These are phyloP conservation scores for Penicillium ucsense DNA, from an alignment of 495 filamentous ascomycete species.

Conservation along the genomic window DNA sequence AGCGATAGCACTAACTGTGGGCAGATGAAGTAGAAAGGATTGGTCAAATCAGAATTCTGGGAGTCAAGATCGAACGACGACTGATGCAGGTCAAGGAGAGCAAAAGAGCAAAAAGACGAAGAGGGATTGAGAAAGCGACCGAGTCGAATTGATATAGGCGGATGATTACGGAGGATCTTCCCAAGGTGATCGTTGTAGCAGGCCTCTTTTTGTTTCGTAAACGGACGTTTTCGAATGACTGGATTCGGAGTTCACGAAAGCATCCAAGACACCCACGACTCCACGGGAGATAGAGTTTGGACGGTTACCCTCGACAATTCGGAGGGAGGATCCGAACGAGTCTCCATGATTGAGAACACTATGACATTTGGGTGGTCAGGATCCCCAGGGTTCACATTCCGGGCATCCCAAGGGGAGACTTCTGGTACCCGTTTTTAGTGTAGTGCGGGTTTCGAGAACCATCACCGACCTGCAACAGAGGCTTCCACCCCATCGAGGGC, in stretches of 20 bases:
- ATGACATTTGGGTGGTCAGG: neutral
- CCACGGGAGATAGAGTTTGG: neutral
- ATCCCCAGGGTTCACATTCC: conserved; percentile 11
- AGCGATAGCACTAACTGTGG: neutral
- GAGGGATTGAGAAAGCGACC: conserved; percentile 17
- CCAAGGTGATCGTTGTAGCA: neutral
- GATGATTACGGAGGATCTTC: neutral
- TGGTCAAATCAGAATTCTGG: neutral
- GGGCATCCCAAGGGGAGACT: conserved; percentile 2
- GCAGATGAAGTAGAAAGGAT: neutral
- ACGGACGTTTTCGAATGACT: conserved; percentile 17
- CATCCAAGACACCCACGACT: neutral
- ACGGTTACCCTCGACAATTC: neutral
- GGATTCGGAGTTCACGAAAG: conserved; percentile 19
- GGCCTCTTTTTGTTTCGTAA: neutral
- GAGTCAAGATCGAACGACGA: neutral
- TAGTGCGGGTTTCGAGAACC: neutral
- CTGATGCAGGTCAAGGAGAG: conserved; percentile 5
- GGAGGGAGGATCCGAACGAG: neutral
- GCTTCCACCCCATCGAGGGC: conserved; percentile 1
- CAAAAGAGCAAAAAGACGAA: conserved; percentile 6
- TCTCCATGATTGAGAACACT: neutral
- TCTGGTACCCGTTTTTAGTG: conserved; percentile 14
- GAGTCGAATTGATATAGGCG: conserved; percentile 19
- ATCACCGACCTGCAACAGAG: neutral